Evolutionary conservation across 768 basidiomycete genomes (phyloP), one percentile per base, ranked within the genome.

Genomic region (Rhodotorula babjevae): DNA sequence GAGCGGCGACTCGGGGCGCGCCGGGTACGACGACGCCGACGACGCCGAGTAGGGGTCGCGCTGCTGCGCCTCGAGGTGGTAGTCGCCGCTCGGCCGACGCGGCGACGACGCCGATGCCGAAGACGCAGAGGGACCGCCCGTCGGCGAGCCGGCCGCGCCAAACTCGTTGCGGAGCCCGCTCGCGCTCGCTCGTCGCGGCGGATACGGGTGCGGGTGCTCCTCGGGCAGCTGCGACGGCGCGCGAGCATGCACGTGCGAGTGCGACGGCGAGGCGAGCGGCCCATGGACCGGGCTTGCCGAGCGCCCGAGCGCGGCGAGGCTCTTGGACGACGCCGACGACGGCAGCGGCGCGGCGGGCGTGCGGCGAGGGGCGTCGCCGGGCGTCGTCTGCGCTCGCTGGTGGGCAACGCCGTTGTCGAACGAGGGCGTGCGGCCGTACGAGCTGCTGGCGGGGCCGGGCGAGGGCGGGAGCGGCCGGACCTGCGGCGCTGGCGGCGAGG

Each of bases 401-500:
- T 67, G 40, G 10, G n/a, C 8, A 21, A 31, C 25, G 56, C 46
- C 25, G 56, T 36, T 36, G 36, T 47, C 64, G 25, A 57, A 58
- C 2, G 65, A 59, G 1, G 65, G 1, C 1, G 50, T 12, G 50
- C 50, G 50, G 3, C 50, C 50, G 55, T 40, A 44, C 19, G 63
- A 42, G 31, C 40, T 12, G 49, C 12, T 9, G 18, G 21, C 3
- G 31, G 40, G 31, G 16, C 61, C n/a, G 23, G 70, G 70, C 0
- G 65, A 64, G 21, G 65, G 65, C 42, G 61, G 70, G 0, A 66
- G 61, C 25, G 71, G 65, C 25, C 63, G 71, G 21, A 69, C 46
- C 18, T 15, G 53, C 46, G 70, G 61, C 29, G 31, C 18, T 14
- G 56, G 36, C 47, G 40, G 36, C 36, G 36, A 9, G 5, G 36